A percentile compares a stretch with the other conserved stretches of the same genome.
These are phyloP conservation scores for Mycena sp. DNA, from an alignment of 1,284 basidiomycete genomes.

Conservation along the genomic window DNA sequence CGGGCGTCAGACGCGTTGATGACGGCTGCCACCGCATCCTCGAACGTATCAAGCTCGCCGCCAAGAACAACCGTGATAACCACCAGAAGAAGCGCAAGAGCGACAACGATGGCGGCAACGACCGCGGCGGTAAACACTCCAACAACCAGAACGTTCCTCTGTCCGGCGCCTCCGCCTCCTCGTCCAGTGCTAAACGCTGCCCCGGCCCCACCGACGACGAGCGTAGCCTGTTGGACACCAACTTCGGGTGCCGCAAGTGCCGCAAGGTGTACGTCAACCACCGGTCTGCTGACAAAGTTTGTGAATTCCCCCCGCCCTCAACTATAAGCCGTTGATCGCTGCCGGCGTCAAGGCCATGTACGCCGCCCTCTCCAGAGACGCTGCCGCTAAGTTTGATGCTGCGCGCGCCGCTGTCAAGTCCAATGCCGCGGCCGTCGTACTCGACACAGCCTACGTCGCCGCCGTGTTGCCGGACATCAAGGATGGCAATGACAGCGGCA, in stretches of 20 bases:
- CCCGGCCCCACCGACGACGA: conserved; percentile 4
- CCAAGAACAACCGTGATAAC: background rate
- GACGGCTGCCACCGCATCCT: background rate
- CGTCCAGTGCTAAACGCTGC: background rate
- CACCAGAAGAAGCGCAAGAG: background rate
- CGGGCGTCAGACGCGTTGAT: background rate
- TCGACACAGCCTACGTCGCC: background rate
- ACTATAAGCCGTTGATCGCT: background rate
- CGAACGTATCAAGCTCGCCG: background rate
- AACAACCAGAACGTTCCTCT: background rate
- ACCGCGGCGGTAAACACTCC: background rate
- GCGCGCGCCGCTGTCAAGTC: background rate
- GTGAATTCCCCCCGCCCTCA: background rate
- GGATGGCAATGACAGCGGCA: conserved; percentile 1
- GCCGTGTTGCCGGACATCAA: background rate
- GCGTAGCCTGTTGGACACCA: background rate
- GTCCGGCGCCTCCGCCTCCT: background rate
- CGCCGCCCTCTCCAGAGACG: background rate
- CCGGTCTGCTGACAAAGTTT: background rate
- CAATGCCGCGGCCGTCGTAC: background rate
- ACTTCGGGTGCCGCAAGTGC: conserved; percentile 3
- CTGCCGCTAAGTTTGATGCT: background rate
- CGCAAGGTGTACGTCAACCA: background rate
- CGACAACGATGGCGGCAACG: background rate
- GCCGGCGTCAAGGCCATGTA: background rate